A percentile compares a stretch with the other conserved stretches of the same genome.
Evolutionary conservation across 1,284 basidiomycete genomes (phyloP).

Genomic region (Tylopilus sp.): DNA sequence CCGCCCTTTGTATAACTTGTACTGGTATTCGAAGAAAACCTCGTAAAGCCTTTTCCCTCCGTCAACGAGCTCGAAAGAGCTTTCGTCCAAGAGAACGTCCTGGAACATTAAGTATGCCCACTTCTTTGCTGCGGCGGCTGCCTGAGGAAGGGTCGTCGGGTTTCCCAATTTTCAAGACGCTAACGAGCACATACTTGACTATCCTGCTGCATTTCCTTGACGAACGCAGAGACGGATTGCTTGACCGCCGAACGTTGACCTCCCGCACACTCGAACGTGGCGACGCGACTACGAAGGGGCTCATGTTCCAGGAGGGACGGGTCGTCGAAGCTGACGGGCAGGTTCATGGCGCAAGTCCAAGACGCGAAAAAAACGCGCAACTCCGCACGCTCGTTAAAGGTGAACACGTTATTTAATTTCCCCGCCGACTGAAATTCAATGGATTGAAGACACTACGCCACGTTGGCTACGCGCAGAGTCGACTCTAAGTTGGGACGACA

Average conservation of each 20-base stretch:
- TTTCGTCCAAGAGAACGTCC: background rate
- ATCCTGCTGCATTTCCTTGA: slow-evolving; percentile 14
- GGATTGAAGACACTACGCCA: too few species aligned
- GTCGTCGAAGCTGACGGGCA: slow-evolving; percentile 18
- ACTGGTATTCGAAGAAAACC: slow-evolving; percentile 24
- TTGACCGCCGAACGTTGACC: slow-evolving; percentile 2
- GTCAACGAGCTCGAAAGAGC: slow-evolving; percentile 12
- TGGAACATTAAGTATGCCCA: slow-evolving; percentile 18
- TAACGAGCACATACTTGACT: slow-evolving; percentile 15
- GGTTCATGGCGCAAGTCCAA: slow-evolving; percentile 17
- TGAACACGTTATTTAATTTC: background rate
- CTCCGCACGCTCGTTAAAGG: background rate
- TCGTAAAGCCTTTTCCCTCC: slow-evolving; percentile 15
- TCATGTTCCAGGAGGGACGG: slow-evolving; percentile 22
- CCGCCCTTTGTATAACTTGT: background rate
- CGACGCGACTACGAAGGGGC: slow-evolving; percentile 14
- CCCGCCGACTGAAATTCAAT: background rate
- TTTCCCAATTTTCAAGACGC: background rate
- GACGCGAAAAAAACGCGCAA: background rate
- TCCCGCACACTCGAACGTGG: background rate
- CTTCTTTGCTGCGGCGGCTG: slow-evolving; percentile 7
- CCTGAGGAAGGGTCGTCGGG: slow-evolving; percentile 11
- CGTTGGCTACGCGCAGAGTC: slow-evolving; percentile 1
- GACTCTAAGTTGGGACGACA: slow-evolving; percentile 14
- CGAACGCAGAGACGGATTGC: slow-evolving; percentile 2